Base-by-base conservation (phyloP, 2,329 filamentous ascomycete genomes). In the Colletotrichum ledebouriae region DNA sequence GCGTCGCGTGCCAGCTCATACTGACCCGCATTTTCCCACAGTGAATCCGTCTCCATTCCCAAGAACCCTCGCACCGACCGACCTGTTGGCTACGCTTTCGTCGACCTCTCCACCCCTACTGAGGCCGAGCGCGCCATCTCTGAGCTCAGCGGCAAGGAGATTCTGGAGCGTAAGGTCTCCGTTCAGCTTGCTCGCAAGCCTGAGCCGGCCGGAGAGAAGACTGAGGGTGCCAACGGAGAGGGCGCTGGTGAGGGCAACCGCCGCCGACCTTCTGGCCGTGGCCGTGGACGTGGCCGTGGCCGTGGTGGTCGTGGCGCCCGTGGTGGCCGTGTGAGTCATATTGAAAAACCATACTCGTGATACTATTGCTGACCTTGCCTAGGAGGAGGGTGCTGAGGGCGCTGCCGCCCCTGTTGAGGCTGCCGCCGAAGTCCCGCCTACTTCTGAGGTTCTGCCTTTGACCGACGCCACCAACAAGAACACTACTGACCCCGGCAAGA, bases 31-130 rank as follows among this genome's bases (percentile, higher is more conserved):
- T 67, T 65, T 63, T 64, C 12, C 29, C 56, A 67, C 78, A 98
- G 96, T 84, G 96, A 99, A 88, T 97, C 94, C 82, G 95, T 95
- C 82, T 98, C 96, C 76, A 99, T 99, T 83, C 96, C 96, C 75
- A 97, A 97, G 89, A 98, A 99, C 88, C 96, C 96, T 80, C 95
- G 96, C 83, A 99, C 95, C 84, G 95, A 94, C 84, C 95, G 96
- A 80, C 95, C 96, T 73, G 96, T 99, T 81, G 96, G 96, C 79
- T 99, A 98, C 83, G 96, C 96, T 79, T 99, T 99, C 81, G 96
- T 99, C 81, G 96, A 98, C 80, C 92, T 99, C 73, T 97, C 94
- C 71, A 98, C 95, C 73, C 93, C 96, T 70, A 90, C 89, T 73
- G 96, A 98, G 86, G 96, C 96, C 72, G 93, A 98, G 84, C 93